Evolutionary conservation across 2,329 filamentous ascomycete genomes (phyloP).

Genomic region (Pseudogymnoascus destructans): DNA sequence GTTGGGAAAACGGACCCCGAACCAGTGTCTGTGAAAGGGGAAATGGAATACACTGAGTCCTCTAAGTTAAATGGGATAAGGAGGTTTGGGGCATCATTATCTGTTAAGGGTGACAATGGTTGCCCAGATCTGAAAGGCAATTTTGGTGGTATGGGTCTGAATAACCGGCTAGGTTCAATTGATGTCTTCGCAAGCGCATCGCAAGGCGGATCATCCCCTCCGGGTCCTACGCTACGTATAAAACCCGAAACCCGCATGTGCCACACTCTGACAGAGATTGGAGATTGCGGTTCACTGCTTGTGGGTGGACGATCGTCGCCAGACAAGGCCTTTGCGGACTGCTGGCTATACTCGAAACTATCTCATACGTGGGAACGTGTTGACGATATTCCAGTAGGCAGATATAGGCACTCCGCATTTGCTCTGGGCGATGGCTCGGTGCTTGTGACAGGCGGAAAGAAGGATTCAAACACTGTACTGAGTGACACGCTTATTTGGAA

Average conservation of each 20-base stretch:
- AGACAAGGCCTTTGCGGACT: constrained; percentile 52
- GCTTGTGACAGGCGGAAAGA: constrained; percentile 23
- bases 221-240: constrained; percentile 7
- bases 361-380: constrained; percentile 45
- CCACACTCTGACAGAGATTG: constrained; percentile 59
- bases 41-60: constrained; percentile 28
- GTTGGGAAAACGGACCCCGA: not conserved
- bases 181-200: constrained; percentile 33
- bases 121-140: constrained; percentile 20
- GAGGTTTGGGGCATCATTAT: constrained; percentile 47
- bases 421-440: constrained; percentile 38
- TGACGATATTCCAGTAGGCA: constrained; percentile 51
- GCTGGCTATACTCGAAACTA: constrained; percentile 55
- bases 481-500: constrained; percentile 22
- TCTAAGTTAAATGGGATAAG: constrained; percentile 34
- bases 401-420: constrained; percentile 63
- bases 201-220: constrained; percentile 9
- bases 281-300: constrained; percentile 45
- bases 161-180: constrained; percentile 29
- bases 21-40: not conserved
- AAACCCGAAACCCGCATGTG: constrained; percentile 48
- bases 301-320: constrained; percentile 72
- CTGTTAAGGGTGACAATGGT: constrained; percentile 29
- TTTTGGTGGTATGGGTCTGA: constrained; percentile 27
- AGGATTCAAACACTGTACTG: constrained; percentile 20